Evolutionary conservation across 176 grass and related monocot species (phyloP).

Genomic region (Elymus sibiricus): DNA sequence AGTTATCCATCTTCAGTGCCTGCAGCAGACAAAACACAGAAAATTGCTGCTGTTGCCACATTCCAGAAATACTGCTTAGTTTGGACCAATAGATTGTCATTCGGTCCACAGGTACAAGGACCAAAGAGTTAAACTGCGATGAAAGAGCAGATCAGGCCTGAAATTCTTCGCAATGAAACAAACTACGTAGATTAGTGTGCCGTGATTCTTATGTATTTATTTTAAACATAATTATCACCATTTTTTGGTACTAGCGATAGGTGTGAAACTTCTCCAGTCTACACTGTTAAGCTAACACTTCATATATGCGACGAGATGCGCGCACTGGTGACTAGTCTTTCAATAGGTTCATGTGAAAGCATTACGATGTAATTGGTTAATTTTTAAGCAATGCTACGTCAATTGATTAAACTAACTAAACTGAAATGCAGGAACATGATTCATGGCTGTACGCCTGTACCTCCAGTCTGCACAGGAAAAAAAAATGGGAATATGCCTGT

Average conservation of each 20-base stretch:
- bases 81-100: background rate
- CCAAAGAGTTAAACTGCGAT: too few species aligned
- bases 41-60: background rate
- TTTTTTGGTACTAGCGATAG: background rate
- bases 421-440: background rate
- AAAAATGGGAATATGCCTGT: background rate
- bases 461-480: background rate
- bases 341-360: background rate
- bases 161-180: too few species aligned
- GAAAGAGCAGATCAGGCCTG: too few species aligned
- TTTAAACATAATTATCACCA: too few species aligned
- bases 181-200: too few species aligned
- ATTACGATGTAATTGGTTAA: background rate
- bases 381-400: background rate
- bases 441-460: too few species aligned
- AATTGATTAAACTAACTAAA: background rate
- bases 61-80: background rate
- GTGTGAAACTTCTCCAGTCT: background rate
- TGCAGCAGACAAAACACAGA: constrained; percentile 4
- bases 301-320: too few species aligned
- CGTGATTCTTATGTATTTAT: too few species aligned
- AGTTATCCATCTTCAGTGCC: constrained; percentile 27
- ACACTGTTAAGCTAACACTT: too few species aligned
- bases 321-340: too few species aligned
- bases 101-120: background rate